Percentiles rank a stretch among this genome's conserved stretches.
These are phyloP conservation scores for Taiozyma sp. DNA, from an alignment of 1,139 yeast genomes.

Conservation along the genomic window DNA sequence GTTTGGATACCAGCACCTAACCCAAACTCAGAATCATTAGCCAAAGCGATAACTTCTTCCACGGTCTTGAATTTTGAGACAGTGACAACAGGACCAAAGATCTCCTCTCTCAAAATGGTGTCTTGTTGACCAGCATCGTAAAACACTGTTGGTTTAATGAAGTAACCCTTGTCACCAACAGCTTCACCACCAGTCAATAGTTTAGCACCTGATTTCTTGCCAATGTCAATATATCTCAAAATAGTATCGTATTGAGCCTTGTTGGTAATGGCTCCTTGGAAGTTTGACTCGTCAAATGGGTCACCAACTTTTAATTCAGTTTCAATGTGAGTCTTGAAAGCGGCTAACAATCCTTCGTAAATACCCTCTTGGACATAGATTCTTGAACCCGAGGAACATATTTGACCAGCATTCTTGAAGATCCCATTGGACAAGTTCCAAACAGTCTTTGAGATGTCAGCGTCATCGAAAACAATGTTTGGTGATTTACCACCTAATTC, in stretches of 20 bases:
- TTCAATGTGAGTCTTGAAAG: constrained; percentile 45
- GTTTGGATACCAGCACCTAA: constrained; percentile 64
- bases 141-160: constrained; percentile 65
- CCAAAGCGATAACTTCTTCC: constrained; percentile 49
- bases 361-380: constrained; percentile 53
- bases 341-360: constrained; percentile 45
- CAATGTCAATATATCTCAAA: constrained; percentile 50
- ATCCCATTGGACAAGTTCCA: constrained; percentile 40
- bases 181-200: constrained; percentile 58
- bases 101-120: constrained; percentile 66
- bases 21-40: constrained; percentile 56
- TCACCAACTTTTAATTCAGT: constrained; percentile 43
- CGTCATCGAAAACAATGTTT: constrained; percentile 54
- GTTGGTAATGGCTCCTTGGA: constrained; percentile 64
- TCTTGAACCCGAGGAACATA: constrained; percentile 65
- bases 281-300: constrained; percentile 52
- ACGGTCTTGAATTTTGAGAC: constrained; percentile 47
- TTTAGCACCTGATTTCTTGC: constrained; percentile 57
- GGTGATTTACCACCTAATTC: constrained; percentile 67
- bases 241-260: constrained; percentile 51
- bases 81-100: constrained; percentile 62
- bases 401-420: constrained; percentile 61
- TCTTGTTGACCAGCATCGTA: constrained; percentile 57
- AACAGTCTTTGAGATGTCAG: constrained; percentile 44
- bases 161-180: constrained; percentile 53